Conservation (phyloP, 1,139 yeast genomes). For the Yarrowia galli region DNA sequence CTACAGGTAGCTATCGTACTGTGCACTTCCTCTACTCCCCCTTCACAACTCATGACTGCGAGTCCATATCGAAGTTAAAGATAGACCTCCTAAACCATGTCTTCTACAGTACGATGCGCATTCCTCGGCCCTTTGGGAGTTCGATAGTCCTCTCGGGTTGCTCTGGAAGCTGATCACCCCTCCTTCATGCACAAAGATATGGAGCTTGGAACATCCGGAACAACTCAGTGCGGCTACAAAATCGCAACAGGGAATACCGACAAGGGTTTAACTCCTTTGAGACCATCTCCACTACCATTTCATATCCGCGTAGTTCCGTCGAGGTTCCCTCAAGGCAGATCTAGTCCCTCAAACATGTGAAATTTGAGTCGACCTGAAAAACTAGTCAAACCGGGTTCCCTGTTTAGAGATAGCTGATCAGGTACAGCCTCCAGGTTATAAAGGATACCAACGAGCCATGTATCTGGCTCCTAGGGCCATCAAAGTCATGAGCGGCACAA, state of each 20-base stretch:
- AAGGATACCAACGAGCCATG: too few relatives aligned
- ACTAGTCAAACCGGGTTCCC: conserved; percentile 1
- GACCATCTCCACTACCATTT: not conserved
- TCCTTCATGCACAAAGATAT: not conserved
- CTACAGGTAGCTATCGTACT: too few relatives aligned
- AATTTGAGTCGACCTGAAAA: not conserved
- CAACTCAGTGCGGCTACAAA: not conserved
- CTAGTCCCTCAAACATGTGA: not conserved
- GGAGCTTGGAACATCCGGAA: not conserved
- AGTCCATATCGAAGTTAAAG: too few relatives aligned
- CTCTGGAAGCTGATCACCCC: not conserved
- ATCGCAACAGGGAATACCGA: not conserved
- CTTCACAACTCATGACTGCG: too few relatives aligned
- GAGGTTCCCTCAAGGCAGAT: conserved; percentile 2
- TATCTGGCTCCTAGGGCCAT: too few relatives aligned
- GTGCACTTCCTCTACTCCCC: too few relatives aligned
- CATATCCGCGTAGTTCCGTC: not conserved
- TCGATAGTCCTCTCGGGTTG: not conserved
- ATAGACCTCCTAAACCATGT: too few relatives aligned
- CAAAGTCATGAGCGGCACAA: too few relatives aligned
- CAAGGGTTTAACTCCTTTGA: not conserved
- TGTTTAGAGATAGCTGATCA: too few relatives aligned
- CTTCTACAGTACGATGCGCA: too few relatives aligned
- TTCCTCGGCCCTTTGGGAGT: too few relatives aligned
- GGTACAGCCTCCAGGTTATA: too few relatives aligned